phyloP scores from a whole-genome alignment of 169 alveolate species.

The Perkinsus marinus region DNA sequence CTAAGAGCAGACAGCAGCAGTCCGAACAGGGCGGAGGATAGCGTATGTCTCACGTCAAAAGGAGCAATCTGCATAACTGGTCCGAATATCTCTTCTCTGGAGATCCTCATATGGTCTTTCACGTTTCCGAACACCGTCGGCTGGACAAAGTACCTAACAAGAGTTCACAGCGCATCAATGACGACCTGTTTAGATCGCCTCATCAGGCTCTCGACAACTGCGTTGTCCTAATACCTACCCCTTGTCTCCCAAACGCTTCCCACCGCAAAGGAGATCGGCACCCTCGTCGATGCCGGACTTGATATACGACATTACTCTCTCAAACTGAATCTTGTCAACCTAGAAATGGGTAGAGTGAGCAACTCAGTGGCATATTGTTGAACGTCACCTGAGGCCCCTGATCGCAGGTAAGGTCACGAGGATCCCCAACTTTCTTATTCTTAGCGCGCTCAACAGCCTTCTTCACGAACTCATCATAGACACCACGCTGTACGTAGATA shows the following conservation, averaged over 20 bases:
- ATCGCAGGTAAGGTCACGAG: conserved; percentile 34
- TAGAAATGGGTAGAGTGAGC: too few species aligned
- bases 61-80: conserved; percentile 43
- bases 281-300: conserved; percentile 56
- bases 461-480: conserved; percentile 53
- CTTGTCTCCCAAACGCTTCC: conserved; percentile 36
- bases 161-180: too few species aligned
- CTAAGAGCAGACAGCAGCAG: too few species aligned
- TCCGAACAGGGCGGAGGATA: too few species aligned
- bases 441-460: conserved; percentile 12
- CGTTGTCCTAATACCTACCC: conserved; percentile 15
- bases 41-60: conserved; percentile 33
- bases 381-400: conserved; percentile 60
- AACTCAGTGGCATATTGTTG: too few species aligned
- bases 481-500: conserved; percentile 49
- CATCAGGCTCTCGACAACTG: too few species aligned
- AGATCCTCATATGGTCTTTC: conserved; percentile 52
- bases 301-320: conserved; percentile 41
- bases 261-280: conserved; percentile 55
- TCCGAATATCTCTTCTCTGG: conserved; percentile 71
- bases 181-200: too few species aligned
- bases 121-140: conserved; percentile 68
- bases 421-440: conserved; percentile 35
- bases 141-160: conserved; percentile 40
- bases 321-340: conserved; percentile 39